Evolutionary conservation across 73 alveolate genomes (phyloP).

Genomic region (Paramecium sonneborni): DNA sequence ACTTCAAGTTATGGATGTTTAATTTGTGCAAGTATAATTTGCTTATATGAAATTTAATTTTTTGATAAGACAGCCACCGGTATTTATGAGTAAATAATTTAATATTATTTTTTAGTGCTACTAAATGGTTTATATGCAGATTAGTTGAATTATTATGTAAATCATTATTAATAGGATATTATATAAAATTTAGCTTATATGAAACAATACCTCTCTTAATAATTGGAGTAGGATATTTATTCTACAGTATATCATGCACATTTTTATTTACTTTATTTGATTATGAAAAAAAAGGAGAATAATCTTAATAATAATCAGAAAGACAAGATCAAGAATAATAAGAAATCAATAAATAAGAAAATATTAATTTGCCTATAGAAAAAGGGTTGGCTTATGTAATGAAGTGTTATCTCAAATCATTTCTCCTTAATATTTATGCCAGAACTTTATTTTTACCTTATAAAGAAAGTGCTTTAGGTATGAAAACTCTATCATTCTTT

Average conservation of each 20-base stretch:
- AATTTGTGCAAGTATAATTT: neutral
- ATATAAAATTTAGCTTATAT: neutral
- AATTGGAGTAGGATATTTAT: neutral
- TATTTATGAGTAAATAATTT: neutral
- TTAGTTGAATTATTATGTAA: neutral
- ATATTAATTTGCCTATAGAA: neutral
- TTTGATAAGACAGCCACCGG: neutral
- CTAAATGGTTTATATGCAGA: neutral
- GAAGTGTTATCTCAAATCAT: neutral
- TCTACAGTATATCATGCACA: neutral
- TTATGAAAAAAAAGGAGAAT: neutral
- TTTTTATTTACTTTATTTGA: neutral
- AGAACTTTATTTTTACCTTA: constrained; percentile 34
- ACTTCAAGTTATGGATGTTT: neutral
- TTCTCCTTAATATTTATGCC: constrained; percentile 1
- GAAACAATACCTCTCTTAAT: neutral
- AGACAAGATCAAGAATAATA: neutral
- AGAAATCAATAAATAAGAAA: neutral
- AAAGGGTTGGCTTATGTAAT: neutral
- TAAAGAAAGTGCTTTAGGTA: constrained; percentile 30
- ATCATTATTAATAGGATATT: neutral
- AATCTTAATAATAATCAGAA: neutral
- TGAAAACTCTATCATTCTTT: neutral
- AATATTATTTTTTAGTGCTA: neutral
- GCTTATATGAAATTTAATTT: neutral